Base-by-base conservation (phyloP, 208 protist genomes). In the Trypanosoma platydactyli region DNA sequence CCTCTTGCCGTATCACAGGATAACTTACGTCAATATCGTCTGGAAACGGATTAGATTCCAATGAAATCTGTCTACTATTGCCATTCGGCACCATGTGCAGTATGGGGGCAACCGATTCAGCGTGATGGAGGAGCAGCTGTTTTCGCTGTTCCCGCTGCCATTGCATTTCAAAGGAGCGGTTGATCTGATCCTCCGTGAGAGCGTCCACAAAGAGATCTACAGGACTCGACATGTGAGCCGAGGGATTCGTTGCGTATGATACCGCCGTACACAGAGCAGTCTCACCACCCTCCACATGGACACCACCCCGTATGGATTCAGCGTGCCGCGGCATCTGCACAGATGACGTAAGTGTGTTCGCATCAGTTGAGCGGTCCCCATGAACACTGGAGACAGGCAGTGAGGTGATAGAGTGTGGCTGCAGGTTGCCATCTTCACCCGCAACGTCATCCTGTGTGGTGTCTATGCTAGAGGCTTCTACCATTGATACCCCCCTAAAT, bases 131-230 rank as follows among this genome's bases (percentile, higher is more conserved):
- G 27, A 56, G 24, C 25, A 35, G 3, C 44, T 58, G 22, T 25
- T 38, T 40, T 41, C 40, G 49, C 25, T 64, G 65, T 27, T 53
- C 41, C 12, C 50, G 51, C 38, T 62, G 59, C 30, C 40, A 42
- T 30, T 67, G 60, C 49, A 63, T 56, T 15, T 73, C 67, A 54
- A 64, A 53, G 18, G 67, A 72, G 12, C 67, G 67, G 53, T 42
- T 72, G 7, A 72, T 40, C 22, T 72, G 67, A 60, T 72, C 68
- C 53, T 66, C 68, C 9, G 58, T 66, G 20, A 73, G 46, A 15
- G 60, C 68, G 50, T 73, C 60, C 1, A 40, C 68, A 56, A 73
- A 73, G 38, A 73, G 53, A 56, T 73, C 68, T 12, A 68, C 54
- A 49, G 56, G 56, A 57, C 46, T 64, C 5, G 30, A 1, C 22